Evolutionary conservation across 1,139 yeast species (phyloP), one percentile per base, ranked within the genome.

Genomic region (Yamadazyma diddensiae): DNA sequence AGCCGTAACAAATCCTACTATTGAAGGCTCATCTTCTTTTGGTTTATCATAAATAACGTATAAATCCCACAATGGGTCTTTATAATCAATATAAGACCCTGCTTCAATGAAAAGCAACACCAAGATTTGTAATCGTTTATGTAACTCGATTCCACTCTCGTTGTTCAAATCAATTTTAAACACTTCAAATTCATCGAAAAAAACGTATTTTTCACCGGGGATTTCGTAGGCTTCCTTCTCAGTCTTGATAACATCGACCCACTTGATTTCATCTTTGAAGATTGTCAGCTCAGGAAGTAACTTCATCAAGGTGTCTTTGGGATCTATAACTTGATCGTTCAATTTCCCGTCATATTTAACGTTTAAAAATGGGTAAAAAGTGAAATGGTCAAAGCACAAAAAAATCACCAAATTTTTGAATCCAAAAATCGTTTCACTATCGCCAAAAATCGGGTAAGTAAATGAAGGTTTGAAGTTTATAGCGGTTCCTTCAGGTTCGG

Each of bases 371-470:
- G 73, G 72, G 30, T 52, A 53, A 38, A 65, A 65, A 5, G 73
- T 66, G 43, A 49, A 66, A 44, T 73, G 72, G 43, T 69, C 74
- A 43, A 67, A 69, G 41, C 75, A 69, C 18, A 69, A 52, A 36
- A 57, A 65, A 21, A 75, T 72, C 28, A 67, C 65, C 28, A 90
- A 65, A 47, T 77, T 82, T 45, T 81, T 71, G 53, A 77, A 94
- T 2, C 99, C 99, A 53, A 79, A 87, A 7, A 94, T 80, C 33
- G 82, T 79, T 54, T 94, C 98, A 2, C 87, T 72, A 35, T 88
- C 96, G 7, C 97, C 97, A 62, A 78, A 92, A 10, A 92, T 81
- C 2, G 97, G 95, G 56, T 92, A 92, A 1, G 97, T 90, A 59
- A 86, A 90, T 13, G 62, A 55, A 0, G 98, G 97, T 21, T 70